These are phyloP conservation scores for Neoboletus subvelutipes DNA, from an alignment of 768 basidiomycete genomes.

Conservation along the genomic window DNA sequence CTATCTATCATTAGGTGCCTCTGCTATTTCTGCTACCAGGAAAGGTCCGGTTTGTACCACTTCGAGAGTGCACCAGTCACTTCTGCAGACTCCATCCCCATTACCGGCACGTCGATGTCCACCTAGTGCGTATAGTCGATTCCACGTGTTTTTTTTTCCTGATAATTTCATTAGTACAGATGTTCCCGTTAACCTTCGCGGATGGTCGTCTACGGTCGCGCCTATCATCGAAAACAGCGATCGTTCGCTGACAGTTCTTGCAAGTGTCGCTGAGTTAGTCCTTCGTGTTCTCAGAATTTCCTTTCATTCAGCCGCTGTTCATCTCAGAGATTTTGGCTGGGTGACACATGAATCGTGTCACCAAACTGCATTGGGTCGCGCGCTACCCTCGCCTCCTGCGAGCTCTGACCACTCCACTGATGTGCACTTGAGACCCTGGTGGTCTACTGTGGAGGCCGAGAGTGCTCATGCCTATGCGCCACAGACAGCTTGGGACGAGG, in stretches of 20 bases:
- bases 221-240: background rate
- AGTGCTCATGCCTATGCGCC: background rate
- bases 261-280: slow-evolving; percentile 14
- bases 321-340: slow-evolving; percentile 5
- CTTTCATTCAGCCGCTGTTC: background rate
- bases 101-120: background rate
- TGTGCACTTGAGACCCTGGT: background rate
- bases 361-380: too few species aligned
- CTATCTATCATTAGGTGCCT: slow-evolving; percentile 1
- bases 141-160: background rate
- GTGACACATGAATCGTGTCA: background rate
- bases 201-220: background rate
- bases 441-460: background rate
- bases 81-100: background rate
- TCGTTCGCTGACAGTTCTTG: background rate
- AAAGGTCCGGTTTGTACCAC: background rate
- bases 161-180: slow-evolving; percentile 4
- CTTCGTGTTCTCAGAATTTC: background rate
- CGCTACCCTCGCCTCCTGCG: background rate
- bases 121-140: slow-evolving; percentile 9
- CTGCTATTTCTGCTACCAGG: background rate
- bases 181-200: background rate
- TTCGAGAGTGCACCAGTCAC: background rate
- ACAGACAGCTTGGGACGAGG: background rate
- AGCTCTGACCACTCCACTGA: background rate